Evolutionary conservation across 2,329 filamentous ascomycete genomes (phyloP).

Genomic region (Pseudogymnoascus sp.): DNA sequence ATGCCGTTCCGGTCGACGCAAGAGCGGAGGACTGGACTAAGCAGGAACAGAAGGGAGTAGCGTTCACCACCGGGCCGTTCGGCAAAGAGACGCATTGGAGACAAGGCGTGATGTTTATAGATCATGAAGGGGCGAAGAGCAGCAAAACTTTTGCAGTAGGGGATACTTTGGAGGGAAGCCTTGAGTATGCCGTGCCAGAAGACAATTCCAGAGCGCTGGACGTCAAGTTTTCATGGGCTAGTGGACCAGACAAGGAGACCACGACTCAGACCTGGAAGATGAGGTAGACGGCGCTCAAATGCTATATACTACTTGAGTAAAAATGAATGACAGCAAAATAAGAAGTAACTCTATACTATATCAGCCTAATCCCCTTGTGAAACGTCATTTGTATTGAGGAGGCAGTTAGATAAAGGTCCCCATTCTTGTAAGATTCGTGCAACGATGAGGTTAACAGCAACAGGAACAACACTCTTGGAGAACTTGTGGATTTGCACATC

Average conservation of each 20-base stretch:
- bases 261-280: constrained; percentile 28
- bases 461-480: not conserved
- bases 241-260: constrained; percentile 19
- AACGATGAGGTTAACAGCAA: not conserved
- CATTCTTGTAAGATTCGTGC: not conserved
- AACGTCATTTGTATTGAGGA: not conserved
- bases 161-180: constrained; percentile 55
- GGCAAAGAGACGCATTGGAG: constrained; percentile 83
- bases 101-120: constrained; percentile 68
- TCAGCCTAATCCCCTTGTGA: not conserved
- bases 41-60: constrained; percentile 53
- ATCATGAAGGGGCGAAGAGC: constrained; percentile 41
- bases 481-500: not conserved
- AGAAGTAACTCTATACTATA: not conserved
- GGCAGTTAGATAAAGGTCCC: not conserved
- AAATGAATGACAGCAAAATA: not conserved
- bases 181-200: constrained; percentile 63
- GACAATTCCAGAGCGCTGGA: constrained; percentile 63
- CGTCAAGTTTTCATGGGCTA: constrained; percentile 55
- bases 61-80: constrained; percentile 80
- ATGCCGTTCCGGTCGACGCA: constrained; percentile 41
- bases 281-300: constrained; percentile 19
- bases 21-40: constrained; percentile 57
- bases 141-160: constrained; percentile 41
- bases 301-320: not conserved